Evolutionary conservation across 2,329 filamentous ascomycete species (phyloP), one percentile per base, ranked within the genome.

Genomic region (Fusarium sp.): DNA sequence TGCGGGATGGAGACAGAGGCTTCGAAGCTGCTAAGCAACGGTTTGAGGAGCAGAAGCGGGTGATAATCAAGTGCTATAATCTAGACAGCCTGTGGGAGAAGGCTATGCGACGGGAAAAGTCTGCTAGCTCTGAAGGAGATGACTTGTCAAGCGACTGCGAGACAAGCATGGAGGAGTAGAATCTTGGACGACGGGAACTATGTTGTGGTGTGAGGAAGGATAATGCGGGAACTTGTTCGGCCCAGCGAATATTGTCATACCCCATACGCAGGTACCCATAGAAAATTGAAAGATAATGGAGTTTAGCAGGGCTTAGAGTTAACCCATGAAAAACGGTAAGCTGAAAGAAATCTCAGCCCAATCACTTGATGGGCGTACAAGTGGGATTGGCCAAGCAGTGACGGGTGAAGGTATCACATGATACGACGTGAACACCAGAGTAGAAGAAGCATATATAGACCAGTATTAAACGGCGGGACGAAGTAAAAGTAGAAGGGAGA

Each of bases 101-200:
- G 20, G 69, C 58, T 7, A 66, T 71, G 55, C 52, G 44, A 17
- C 26, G 46, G 26, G 69, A 66, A 14, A 17, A 46, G 17, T 34
- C 38, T 17, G 31, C 33, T 9, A 20, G 17, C 28, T 17, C 33
- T 1, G 49, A 53, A 31, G 58, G 40, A 10, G 68, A 67, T 9
- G 66, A 67, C 43, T 36, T 70, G 55, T 69, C 68, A 24, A 71
- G 63, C 31, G 56, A 60, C 46, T 72, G 66, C 40, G 58, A 59
- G 20, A 54, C 45, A 26, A 55, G 54, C 44, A 65, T 65, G 31
- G 59, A 59, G 40, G 69, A 39, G 7, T 70, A 20, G 45, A 33
- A 22, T 13, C 14, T 57, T 34, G 33, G 15, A 24, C 15, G 36
- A 8, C 2, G 22, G 51, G 38, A 50, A 24, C 17, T n/a, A 28